Base-by-base conservation (phyloP, 169 alveolate genomes). In the Plasmodium malariae region DNA sequence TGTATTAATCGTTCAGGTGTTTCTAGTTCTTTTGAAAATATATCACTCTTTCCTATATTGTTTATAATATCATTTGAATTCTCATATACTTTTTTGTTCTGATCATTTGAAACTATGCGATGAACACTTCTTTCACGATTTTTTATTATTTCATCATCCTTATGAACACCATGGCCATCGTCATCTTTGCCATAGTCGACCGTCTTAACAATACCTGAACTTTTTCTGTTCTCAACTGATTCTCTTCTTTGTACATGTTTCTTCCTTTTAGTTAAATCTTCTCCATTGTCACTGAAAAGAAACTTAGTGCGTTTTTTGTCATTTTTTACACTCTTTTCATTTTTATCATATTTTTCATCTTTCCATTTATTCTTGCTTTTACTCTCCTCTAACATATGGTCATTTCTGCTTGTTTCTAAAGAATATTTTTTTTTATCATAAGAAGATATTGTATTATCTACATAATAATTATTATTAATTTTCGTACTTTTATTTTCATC, bases 1-100 rank as follows among this genome's bases (percentile, higher is more conserved):
- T 48, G 71, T 83, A 83, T 65, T 83, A 83, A 83, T 32, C 85
- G 80, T 83, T 83, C 91, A 19, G 91, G 80, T 12, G 80, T 83
- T 51, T 54, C 51, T 17, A 54, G 55, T 43, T 32, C 83, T 17
- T 67, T 55, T 4, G 32, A 17, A 48, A 37, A 11, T 5, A 2
- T 32, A 9, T 83, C 71, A 48, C 60, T 51, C 26, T 60, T 43
- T 37, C 28, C 76, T 1, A 43, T 30, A 21, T 19, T n/a, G 2
- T 76, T 30, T 17, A 14, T 36, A 12, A n/a, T 26, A 19, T 36
- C 69, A 7, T 59, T 74, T 63, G 73, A 74, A 55, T 74, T 74
- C 3, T 74, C 60, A 12, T n/a, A 34, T 37, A 60, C 12, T 57
- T 1, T 74, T 45, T 74, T 74, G 26, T 48, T 43, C 11, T 74